Evolutionary conservation across 1,284 basidiomycete species (phyloP), one percentile per base, ranked within the genome.

Genomic region (Bondarzewia mesenterica): DNA sequence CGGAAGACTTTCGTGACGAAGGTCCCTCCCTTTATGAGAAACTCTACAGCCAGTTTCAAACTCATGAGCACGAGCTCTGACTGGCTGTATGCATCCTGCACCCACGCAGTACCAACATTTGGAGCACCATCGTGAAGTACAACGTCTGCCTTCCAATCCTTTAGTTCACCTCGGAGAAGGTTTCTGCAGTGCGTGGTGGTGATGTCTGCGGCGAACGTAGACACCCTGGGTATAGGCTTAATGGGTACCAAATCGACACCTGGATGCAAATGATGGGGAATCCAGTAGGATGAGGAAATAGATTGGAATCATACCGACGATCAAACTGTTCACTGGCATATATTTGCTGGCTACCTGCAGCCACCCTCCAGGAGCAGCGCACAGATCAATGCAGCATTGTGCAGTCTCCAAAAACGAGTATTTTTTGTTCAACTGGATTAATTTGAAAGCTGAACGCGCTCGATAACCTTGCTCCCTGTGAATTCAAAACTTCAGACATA

Each of bases 101-200:
- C 82, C 96, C 96, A 99, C 12, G 96, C 96, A 22, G 93, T 91
- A 76, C 96, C 96, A 66, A 99, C 96, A 66, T 99, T 99, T 38
- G 96, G 96, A 38, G 96, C 96, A 75, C 96, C 96, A 69, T 99
- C 96, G 68, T 99, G 96, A 48, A 99, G 79, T n/a, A 99, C 94
- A 48, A 99, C 82, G 64, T 99, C 96, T n/a, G 96, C 96, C 69
- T 94, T 96, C 95, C 96, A 99, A 66, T 98, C 94, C 67, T 99
- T 98, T 54, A 99, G 72, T 67, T 97, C 92, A 36, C 73, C 73
- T 44, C 91, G 83, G 47, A 99, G 82, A 54, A 88, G 80, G 62
- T 89, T 85, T 49, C 96, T 83, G 68, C 96, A 99, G 52, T 88
- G 80, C 8, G 85, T 72, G 4, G 93, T 97, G 20, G 96, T 99